Base-by-base conservation (phyloP, 2,329 filamentous ascomycete genomes). In the Neofusicoccum kwambonambiense region DNA sequence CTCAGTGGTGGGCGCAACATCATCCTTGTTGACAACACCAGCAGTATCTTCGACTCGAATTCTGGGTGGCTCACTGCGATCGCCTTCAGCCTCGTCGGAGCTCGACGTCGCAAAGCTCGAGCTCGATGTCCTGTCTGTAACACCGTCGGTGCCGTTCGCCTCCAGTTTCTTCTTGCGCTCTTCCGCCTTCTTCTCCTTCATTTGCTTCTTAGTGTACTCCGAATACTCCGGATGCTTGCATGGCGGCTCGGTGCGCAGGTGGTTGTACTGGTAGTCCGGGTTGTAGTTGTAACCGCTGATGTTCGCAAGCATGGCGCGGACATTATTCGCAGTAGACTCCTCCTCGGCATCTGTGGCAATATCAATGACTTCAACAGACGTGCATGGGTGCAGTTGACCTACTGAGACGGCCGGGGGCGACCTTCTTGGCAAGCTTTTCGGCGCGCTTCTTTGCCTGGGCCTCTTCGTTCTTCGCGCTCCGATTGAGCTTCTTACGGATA, bases 251-350 rank as follows among this genome's bases (percentile, higher is more conserved):
- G 62, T 57, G n/a, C 62, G 44, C 19, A 64, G n/a, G 11, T 58
- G 17, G 7, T 34, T 35, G 13, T 49, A 31, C 13, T 58, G n/a
- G 22, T 64, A 64, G 7, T 41, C 52, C 2, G 62, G 44, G 8
- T 51, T 49, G 51, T 64, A 64, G 9, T 49, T 3, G 62, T 45
- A 64, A 9, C 62, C 62, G 45, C 51, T 22, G 9, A 51, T n/a
- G 42, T 64, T 64, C 3, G 62, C 62, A 4, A 51, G 42, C 44
- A n/a, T 8, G 7, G 34, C 37, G 37, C 49, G 61, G n/a, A 56
- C 41, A 6, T 11, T 6, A 22, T 15, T 31, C 15, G 54, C 54
- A n/a, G 27, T 31, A 31, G 34, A 3, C 2, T 44, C 54, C 9
- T 58, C 54, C 4, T 47, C 41, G 5, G 31, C n/a, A 17, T 31